Conservation (phyloP, 2,329 filamentous ascomycete genomes). For the Colletotrichum simmondsii region DNA sequence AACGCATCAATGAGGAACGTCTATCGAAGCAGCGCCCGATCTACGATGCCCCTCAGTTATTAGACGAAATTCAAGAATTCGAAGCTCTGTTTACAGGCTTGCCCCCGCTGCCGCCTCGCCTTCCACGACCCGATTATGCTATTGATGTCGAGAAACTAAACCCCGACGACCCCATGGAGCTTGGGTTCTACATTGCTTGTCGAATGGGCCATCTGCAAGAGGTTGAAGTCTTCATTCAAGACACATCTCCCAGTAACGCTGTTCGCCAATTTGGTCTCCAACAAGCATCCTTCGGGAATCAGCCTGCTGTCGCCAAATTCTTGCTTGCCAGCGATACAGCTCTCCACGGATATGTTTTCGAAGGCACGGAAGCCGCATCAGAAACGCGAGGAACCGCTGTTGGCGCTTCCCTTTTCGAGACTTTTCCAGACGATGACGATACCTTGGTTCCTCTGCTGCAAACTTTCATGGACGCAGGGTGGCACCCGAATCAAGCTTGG, state of each 20-base stretch:
- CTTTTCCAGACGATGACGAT: not conserved
- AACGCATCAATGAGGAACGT: not conserved
- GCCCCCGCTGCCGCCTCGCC: not conserved
- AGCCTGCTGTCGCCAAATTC: not conserved
- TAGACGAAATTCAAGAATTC: not conserved
- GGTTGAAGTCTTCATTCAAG: not conserved
- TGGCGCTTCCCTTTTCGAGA: not conserved
- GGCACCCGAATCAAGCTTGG: constrained; percentile 14
- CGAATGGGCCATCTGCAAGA: not conserved
- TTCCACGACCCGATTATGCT: constrained; percentile 2
- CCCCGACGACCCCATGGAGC: not conserved
- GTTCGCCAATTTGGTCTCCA: constrained; percentile 12
- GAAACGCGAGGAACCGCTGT: not conserved
- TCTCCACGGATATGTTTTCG: not conserved
- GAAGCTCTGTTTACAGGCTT: not conserved
- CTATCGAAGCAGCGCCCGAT: not conserved
- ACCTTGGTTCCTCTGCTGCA: not conserved
- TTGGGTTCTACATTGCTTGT: constrained; percentile 3
- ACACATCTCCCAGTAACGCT: not conserved
- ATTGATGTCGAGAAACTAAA: not conserved
- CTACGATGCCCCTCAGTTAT: not conserved
- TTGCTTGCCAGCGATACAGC: not conserved
- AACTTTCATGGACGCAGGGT: not conserved
- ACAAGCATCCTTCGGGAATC: constrained; percentile 7
- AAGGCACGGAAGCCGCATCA: not conserved